These are phyloP conservation scores for Pseudofabraea citricarpa DNA, from an alignment of 2,329 filamentous ascomycete genomes.

Conservation along the genomic window DNA sequence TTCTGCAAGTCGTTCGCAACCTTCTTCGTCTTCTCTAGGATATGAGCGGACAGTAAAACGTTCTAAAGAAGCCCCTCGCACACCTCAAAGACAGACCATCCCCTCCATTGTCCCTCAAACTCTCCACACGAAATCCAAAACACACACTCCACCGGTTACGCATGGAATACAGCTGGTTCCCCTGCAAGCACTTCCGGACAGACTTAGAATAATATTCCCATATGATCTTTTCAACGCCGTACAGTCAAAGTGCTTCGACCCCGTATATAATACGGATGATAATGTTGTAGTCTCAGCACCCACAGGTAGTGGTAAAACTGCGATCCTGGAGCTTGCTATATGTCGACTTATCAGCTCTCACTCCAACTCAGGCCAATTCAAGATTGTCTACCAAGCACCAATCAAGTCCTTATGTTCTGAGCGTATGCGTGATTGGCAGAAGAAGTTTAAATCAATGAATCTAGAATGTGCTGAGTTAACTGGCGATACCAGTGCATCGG, in stretches of 20 bases:
- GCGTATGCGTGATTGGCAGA: slow-evolving; percentile 69
- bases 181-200: slow-evolving; percentile 57
- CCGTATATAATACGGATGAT: slow-evolving; percentile 61
- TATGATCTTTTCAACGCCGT: slow-evolving; percentile 77
- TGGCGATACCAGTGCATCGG: slow-evolving; percentile 67
- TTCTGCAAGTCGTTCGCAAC: slow-evolving; percentile 8
- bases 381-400: slow-evolving; percentile 80
- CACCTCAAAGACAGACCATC: slow-evolving; percentile 8
- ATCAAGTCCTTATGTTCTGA: slow-evolving; percentile 81
- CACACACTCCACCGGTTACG: slow-evolving; percentile 24
- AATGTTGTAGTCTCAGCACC: slow-evolving; percentile 79
- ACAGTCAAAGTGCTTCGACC: slow-evolving; percentile 72
- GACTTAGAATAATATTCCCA: slow-evolving; percentile 63
- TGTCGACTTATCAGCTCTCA: slow-evolving; percentile 60
- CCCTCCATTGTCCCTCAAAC: neutral
- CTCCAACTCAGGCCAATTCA: slow-evolving; percentile 55
- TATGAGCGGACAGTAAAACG: neutral
- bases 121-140: slow-evolving; percentile 12
- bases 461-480: slow-evolving; percentile 73
- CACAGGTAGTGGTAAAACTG: slow-evolving; percentile 83
- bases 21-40: neutral
- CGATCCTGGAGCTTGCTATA: slow-evolving; percentile 75
- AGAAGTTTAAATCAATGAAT: slow-evolving; percentile 64
- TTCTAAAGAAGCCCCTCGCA: slow-evolving; percentile 5
- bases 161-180: slow-evolving; percentile 54